A percentile compares a stretch with the other conserved stretches of the same genome.
Evolutionary conservation across 805 yeast genomes (phyloP).

Genomic region (Candida saitoana): DNA sequence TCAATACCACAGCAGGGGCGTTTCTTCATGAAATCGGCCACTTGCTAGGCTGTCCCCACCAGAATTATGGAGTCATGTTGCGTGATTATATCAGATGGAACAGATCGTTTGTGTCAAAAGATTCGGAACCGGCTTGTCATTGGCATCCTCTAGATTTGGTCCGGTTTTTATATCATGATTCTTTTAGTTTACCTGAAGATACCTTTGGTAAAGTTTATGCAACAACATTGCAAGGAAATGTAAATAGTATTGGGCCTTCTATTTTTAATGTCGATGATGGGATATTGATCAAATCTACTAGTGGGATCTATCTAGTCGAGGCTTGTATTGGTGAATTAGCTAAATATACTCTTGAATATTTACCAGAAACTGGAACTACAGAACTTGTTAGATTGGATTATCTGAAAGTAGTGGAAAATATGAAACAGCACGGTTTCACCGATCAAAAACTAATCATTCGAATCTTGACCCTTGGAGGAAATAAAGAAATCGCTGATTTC

Average conservation of each 20-base stretch:
- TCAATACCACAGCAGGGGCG: slow-evolving; percentile 84
- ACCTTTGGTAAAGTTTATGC: slow-evolving; percentile 34
- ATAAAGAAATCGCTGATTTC: slow-evolving; percentile 52
- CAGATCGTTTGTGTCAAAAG: slow-evolving; percentile 66
- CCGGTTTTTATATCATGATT: slow-evolving; percentile 76
- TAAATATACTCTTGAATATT: slow-evolving; percentile 54
- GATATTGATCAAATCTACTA: slow-evolving; percentile 41
- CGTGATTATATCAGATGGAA: slow-evolving; percentile 79
- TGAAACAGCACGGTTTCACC: slow-evolving; percentile 22
- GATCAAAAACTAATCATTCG: slow-evolving; percentile 44
- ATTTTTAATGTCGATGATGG: slow-evolving; percentile 18
- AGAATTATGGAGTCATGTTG: slow-evolving; percentile 84
- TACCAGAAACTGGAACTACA: slow-evolving; percentile 61
- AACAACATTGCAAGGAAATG: slow-evolving; percentile 22
- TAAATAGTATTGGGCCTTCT: slow-evolving; percentile 17
- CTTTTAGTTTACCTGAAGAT: slow-evolving; percentile 70
- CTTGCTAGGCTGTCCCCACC: slow-evolving; percentile 86
- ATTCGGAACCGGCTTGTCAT: slow-evolving; percentile 66
- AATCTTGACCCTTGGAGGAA: slow-evolving; percentile 55
- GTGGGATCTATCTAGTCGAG: slow-evolving; percentile 76
- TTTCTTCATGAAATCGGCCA: slow-evolving; percentile 96
- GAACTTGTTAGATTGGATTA: slow-evolving; percentile 46
- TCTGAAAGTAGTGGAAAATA: slow-evolving; percentile 29
- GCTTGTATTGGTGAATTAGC: slow-evolving; percentile 54
- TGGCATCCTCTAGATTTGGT: slow-evolving; percentile 84